These are phyloP conservation scores for Trichothecium sympodiale DNA, from an alignment of 2,329 filamentous ascomycete genomes.

Conservation along the genomic window DNA sequence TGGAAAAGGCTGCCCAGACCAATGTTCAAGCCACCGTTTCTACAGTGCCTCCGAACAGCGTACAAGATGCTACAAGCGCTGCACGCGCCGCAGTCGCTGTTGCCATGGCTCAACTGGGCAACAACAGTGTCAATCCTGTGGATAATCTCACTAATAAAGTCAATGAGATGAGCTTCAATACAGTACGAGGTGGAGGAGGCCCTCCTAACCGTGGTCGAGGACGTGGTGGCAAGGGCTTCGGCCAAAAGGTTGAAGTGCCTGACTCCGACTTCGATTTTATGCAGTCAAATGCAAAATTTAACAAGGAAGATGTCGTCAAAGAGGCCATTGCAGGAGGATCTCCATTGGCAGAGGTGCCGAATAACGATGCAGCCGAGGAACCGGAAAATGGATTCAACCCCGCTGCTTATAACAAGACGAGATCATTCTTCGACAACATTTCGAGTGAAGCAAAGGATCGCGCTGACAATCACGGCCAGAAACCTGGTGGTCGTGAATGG, in stretches of 20 bases:
- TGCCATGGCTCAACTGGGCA: constrained; percentile 61
- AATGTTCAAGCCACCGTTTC: constrained; percentile 23
- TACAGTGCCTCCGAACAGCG: constrained; percentile 23
- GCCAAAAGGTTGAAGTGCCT: constrained; percentile 70
- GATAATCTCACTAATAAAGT: constrained; percentile 67
- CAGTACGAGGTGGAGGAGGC: constrained; percentile 25
- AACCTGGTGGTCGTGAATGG: constrained; percentile 75
- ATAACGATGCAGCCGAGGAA: constrained; percentile 26
- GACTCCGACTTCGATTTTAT: constrained; percentile 89
- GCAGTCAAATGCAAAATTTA: constrained; percentile 34
- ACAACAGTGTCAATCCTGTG: constrained; percentile 37
- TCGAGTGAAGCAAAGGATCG: constrained; percentile 88
- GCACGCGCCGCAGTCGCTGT: constrained; percentile 69
- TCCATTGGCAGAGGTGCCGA: constrained; percentile 44
- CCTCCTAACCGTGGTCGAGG: constrained; percentile 39
- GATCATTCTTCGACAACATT: constrained; percentile 97
- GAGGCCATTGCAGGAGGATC: constrained; percentile 70
- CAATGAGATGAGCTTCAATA: constrained; percentile 61
- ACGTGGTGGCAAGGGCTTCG: constrained; percentile 30
- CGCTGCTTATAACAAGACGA: constrained; percentile 70
- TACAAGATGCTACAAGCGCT: constrained; percentile 60
- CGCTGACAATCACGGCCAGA: constrained; percentile 56
- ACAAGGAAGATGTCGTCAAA: constrained; percentile 55
- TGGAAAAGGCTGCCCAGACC: constrained; percentile 16
- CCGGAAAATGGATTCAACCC: constrained; percentile 30